Evolutionary conservation across 2,329 filamentous ascomycete species (phyloP).

Genomic region (Ceratocystis ficicola): DNA sequence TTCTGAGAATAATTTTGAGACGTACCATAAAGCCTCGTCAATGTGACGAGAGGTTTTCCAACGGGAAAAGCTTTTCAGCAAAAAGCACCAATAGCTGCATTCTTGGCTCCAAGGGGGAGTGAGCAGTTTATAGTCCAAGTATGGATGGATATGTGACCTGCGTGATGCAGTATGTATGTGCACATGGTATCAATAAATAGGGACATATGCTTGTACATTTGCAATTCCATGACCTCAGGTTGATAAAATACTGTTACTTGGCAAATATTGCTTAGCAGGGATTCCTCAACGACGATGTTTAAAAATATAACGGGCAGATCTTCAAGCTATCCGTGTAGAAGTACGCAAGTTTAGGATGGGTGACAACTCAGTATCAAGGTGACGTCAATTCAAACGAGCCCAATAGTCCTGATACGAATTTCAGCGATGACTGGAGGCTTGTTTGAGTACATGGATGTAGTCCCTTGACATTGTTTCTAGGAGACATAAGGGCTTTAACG

Average conservation of each 20-base stretch:
- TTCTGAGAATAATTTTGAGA: background rate
- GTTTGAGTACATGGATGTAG: constrained; percentile 7
- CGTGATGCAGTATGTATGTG: background rate
- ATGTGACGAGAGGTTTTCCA: background rate
- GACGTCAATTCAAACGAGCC: background rate
- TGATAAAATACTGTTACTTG: background rate
- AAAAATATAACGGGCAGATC: constrained; percentile 12
- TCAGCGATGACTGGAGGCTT: background rate
- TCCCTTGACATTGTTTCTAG: background rate
- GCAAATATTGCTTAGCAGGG: background rate
- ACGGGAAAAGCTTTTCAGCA: background rate
- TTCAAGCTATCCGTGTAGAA: constrained; percentile 13
- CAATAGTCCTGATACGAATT: constrained; percentile 10
- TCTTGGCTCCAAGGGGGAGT: background rate
- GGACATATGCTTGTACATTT: background rate
- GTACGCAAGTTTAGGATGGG: background rate
- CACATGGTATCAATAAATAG: background rate
- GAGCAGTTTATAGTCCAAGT: background rate
- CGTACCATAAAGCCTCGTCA: background rate
- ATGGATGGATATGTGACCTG: background rate
- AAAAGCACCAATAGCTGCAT: no score
- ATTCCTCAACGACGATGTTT: background rate
- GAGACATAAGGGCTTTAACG: constrained; percentile 1
- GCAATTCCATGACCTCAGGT: background rate
- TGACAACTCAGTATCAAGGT: constrained; percentile 4